These are phyloP conservation scores for Cardiospermum halicacabum DNA, from an alignment of 345 rosid species.

Conservation along the genomic window DNA sequence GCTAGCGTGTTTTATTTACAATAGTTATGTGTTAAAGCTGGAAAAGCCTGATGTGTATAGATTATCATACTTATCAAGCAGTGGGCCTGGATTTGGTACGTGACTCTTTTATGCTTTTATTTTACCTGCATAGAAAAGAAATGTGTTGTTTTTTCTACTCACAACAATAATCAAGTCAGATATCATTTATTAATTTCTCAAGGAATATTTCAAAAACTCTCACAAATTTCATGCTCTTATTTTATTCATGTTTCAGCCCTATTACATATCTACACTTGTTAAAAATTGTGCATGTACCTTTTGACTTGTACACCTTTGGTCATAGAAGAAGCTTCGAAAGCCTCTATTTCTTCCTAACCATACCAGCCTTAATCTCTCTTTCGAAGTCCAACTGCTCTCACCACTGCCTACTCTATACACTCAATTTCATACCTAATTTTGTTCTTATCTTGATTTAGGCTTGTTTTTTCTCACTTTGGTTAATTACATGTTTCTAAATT, in stretches of 20 bases:
- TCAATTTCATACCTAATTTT: background rate
- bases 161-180: background rate
- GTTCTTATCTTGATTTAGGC: constrained; percentile 15
- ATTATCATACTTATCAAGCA: constrained; percentile 76
- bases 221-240: background rate
- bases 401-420: background rate
- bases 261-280: constrained; percentile 11
- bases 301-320: constrained; percentile 11
- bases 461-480: too few species aligned
- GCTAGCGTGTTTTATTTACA: constrained; percentile 11
- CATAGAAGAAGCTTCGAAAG: constrained; percentile 20
- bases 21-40: constrained; percentile 81
- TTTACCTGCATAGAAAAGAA: background rate
- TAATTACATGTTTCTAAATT: background rate
- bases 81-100: constrained; percentile 95
- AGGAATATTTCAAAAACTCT: background rate
- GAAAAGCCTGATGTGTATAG: constrained; percentile 97
- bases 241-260: constrained; percentile 38
- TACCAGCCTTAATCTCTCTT: constrained; percentile 18
- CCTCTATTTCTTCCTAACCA: background rate
- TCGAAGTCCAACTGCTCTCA: constrained; percentile 1
- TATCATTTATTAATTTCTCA: background rate
- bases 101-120: constrained; percentile 5
- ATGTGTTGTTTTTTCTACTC: background rate
- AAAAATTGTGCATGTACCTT: constrained; percentile 20